Evolutionary conservation across 441 rosid species (phyloP), one percentile per base, ranked within the genome.

Genomic region (Eruca vesicaria): DNA sequence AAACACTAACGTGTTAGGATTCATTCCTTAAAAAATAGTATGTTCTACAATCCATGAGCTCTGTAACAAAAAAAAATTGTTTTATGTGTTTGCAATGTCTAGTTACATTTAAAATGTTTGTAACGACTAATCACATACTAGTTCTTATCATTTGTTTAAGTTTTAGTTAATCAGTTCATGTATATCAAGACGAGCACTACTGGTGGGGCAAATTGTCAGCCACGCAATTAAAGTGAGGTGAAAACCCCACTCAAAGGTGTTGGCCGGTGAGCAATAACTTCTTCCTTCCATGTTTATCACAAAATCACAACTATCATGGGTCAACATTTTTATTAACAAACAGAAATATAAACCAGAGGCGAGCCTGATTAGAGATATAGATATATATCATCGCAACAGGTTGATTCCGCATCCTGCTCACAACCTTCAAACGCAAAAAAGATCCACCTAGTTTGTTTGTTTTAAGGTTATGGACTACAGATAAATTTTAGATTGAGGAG

Each of bases 171-270:
- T 36, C 20, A 29, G 78, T 61, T 68, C 35, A 26, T 63, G 66
- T 69, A 52, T 55, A 41, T 43, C 64, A 21, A 63, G 60, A 56
- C 3, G 26, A 63, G 76, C 76, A 77, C 41, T 72, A 59, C 63
- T 71, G 72, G 72, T 5, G 70, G 75, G 77, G 81, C 14, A 11
- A 72, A 33, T 60, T 66, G 21, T 50, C 43, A 48, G 11, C 43
- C 61, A 59, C 68, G 60, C 80, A 59, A 66, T 65, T 28, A 68
- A 58, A 71, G 50, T 60, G 81, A 28, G 58, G n/a, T 61, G 81
- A 72, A 71, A 66, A 72, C 0, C 9, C 81, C 81, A 78, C 81
- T 66, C 58, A 66, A 16, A 33, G 41, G 69, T 66, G 59, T 71
- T 59, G 69, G 72, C 43, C 68, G 11, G 32, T 28, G 29, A 59